Base-by-base conservation (phyloP, 1,284 basidiomycete species). In the Cutaneotrichosporon spelunceum region DNA sequence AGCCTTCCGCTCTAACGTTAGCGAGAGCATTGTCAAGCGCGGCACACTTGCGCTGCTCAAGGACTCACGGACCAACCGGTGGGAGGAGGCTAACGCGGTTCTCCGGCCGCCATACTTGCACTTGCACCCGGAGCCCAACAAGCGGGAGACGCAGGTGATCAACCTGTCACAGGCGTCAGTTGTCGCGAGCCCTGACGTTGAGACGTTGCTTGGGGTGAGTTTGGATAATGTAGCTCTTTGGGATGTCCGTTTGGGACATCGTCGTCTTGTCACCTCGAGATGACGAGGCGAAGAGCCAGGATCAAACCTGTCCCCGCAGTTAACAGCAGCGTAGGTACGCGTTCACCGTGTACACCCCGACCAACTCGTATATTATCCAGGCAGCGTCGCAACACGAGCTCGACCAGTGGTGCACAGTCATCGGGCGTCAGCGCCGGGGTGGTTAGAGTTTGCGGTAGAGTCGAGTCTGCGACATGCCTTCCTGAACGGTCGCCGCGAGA, bases 101-200 rank as follows among this genome's bases (percentile, higher is more conserved):
- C 82, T 98, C n/a, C 85, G 87, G 74, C 85, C 93, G 91, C 95
- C 95, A 0, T 94, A 95, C 78, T 83, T 98, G 5, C 87, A 93
- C 72, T 83, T 97, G 60, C 96, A 94, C 80, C 82, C 85, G 30
- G 86, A 87, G 66, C 88, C 87, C 9, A 86, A 87, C 66, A 91
- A 96, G 77, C 75, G 89, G 19, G 93, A 96, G 78, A 81, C 87
- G 8, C 87, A 87, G 39, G 83, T 96, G 57, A 88, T 98, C 73
- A 91, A 91, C 74, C 83, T 98, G 53, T 84, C 82, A 26, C 88
- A 88, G 34, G 90, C 93, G 49, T 90, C 90, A 66, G 87, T 97
- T 19, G 90, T 92, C 72, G 86, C 86, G 66, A 92, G 91, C 72
- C 86, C 89, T 27, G 89, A 90, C 67, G 91, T 97, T 74, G 91